Base-by-base conservation (phyloP, 2,329 filamentous ascomycete species). In the Thielaviopsis punctulata region DNA sequence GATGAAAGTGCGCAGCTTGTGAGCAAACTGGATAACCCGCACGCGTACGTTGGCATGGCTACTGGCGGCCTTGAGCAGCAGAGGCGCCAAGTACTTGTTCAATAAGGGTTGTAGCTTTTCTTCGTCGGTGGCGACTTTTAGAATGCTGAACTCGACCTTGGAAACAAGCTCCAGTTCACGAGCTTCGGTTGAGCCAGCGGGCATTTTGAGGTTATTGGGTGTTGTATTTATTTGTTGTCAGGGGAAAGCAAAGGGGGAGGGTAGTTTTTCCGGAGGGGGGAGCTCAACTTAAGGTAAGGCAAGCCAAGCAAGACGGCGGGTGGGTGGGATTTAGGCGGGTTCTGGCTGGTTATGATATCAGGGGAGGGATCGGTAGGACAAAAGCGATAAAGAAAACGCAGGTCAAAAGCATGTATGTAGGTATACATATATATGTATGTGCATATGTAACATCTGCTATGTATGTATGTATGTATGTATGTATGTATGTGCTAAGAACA, bases 51-150 rank as follows among this genome's bases (percentile, higher is more conserved):
- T 73, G 49, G 79, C 74, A 66, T 89, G 79, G 22, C 87, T 84
- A 47, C 89, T 95, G 27, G 76, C 80, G 27, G 93, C 79, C 64
- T 96, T 96, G 54, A 95, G 73, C 2, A 98, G 75, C 10, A 96
- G 68, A 0, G 90, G 84, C 3, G 84, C 71, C 23, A 98, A 72
- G 62, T 90, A 95, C 43, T 77, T 80, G 60, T 84, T 79, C 18
- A 98, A 73, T 15, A 92, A 71, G 22, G 79, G 69, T 63, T 90
- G 79, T 1, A 98, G 76, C 67, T 90, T 93, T 57, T 79, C 73
- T 63, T 95, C 90, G 49, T 87, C 82, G 59, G 87, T 84, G 24
- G 89, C 84, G 50, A 90, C 77, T 24, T 79, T 83, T 15, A 79
- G 63, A 60, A 95, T 92, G 57, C 82, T 78, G 62, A 92, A 79